Conservation (phyloP, 768 basidiomycete genomes). For the Naematelia encephala region DNA sequence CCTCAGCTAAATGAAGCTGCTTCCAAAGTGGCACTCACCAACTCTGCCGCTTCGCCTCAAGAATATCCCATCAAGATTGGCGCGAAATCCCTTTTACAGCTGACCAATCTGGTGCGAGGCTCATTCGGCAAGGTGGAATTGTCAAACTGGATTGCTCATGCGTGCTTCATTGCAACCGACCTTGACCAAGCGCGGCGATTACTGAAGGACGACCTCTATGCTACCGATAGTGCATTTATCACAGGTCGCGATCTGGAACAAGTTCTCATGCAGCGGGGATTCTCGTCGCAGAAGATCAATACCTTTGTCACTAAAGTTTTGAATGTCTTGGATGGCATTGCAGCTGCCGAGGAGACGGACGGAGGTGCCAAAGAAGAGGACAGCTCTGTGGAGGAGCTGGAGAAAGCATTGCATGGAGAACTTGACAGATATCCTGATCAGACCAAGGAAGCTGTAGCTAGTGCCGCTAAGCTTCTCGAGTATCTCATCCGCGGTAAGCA, state of each 20-base stretch:
- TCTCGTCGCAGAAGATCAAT: constrained; percentile 29
- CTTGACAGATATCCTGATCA: constrained; percentile 27
- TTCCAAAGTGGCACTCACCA: constrained; percentile 32
- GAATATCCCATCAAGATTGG: constrained; percentile 34
- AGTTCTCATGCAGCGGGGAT: constrained; percentile 23
- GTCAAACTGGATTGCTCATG: constrained; percentile 43
- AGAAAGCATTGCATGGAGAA: constrained; percentile 21
- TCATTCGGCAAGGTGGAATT: constrained; percentile 28
- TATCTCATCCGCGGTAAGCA: constrained; percentile 36
- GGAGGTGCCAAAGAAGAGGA: constrained; percentile 5
- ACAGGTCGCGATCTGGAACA: constrained; percentile 31
- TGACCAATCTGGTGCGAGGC: constrained; percentile 23
- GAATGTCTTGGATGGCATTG: constrained; percentile 43
- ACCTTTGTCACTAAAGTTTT: constrained; percentile 43
- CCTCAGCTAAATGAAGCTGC: background rate
- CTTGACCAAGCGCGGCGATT: constrained; percentile 35
- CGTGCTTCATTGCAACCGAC: constrained; percentile 38
- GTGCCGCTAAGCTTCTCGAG: constrained; percentile 28
- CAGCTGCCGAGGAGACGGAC: constrained; percentile 34
- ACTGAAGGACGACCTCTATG: constrained; percentile 37
- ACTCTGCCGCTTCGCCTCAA: constrained; percentile 39
- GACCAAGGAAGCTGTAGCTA: constrained; percentile 34
- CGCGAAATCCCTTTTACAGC: constrained; percentile 21
- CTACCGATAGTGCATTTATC: constrained; percentile 41
- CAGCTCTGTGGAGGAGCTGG: constrained; percentile 14